Percentiles rank a stretch among this genome's conserved stretches.
Evolutionary conservation across 2,329 filamentous ascomycete species (phyloP).

Genomic region (Epicoccum sorghinum): DNA sequence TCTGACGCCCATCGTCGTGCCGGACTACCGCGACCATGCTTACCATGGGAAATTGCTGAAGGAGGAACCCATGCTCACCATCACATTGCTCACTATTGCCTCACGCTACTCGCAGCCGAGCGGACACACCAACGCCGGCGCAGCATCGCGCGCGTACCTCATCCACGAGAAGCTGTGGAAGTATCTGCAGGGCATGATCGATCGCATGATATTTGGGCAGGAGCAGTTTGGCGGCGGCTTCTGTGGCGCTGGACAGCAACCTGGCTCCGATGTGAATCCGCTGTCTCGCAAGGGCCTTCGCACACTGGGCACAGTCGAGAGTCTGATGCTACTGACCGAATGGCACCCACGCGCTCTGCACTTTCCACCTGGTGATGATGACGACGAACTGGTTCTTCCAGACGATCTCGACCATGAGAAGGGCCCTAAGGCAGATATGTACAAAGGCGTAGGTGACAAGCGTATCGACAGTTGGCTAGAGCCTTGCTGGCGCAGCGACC

Average conservation of each 20-base stretch:
- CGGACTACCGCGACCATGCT: conserved; percentile 83
- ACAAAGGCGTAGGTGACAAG: conserved; percentile 74
- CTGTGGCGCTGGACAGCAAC: conserved; percentile 72
- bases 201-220: conserved; percentile 92
- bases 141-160: conserved; percentile 81
- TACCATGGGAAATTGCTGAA: conserved; percentile 80
- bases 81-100: conserved; percentile 89
- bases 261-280: conserved; percentile 69
- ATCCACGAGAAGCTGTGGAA: conserved; percentile 97
- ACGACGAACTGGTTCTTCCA: conserved; percentile 68
- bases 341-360: conserved; percentile 96
- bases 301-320: conserved; percentile 92
- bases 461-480: conserved; percentile 96
- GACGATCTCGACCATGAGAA: conserved; percentile 68
- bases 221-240: conserved; percentile 93
- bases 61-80: conserved; percentile 90
- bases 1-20: conserved; percentile 90
- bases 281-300: conserved; percentile 71
- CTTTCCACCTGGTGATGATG: conserved; percentile 77
- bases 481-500: conserved; percentile 86
- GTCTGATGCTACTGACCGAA: conserved; percentile 89
- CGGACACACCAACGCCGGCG: conserved; percentile 69
- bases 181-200: conserved; percentile 92
- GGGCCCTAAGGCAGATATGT: conserved; percentile 44
- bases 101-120: conserved; percentile 83